These are phyloP conservation scores for Blepharisma undulans DNA, from an alignment of 169 alveolate species.

Conservation along the genomic window DNA sequence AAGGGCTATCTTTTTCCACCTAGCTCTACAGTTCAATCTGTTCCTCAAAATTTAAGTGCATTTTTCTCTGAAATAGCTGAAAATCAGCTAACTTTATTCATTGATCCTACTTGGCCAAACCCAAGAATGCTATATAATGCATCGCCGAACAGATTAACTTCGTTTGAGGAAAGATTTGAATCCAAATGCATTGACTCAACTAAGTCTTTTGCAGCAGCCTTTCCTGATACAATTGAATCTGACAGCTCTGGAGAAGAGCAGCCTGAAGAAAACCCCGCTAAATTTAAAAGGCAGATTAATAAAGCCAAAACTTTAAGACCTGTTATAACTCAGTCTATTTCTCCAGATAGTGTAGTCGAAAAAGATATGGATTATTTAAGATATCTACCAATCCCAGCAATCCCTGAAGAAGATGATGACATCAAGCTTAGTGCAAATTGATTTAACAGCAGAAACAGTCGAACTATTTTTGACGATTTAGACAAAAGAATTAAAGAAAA, in stretches of 20 bases:
- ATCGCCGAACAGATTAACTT: constrained; percentile 5
- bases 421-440: background rate
- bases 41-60: background rate
- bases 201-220: constrained; percentile 29
- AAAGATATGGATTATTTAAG: background rate
- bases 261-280: background rate
- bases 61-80: background rate
- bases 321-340: background rate
- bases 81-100: background rate
- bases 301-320: background rate
- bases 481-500: background rate
- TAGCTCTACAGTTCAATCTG: background rate
- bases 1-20: constrained; percentile 33
- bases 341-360: background rate
- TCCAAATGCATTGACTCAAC: background rate
- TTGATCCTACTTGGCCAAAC: constrained; percentile 30
- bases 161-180: constrained; percentile 27
- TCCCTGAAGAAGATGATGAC: background rate
- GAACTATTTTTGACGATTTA: background rate
- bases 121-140: constrained; percentile 37
- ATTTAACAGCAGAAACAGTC: background rate
- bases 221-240: constrained; percentile 1
- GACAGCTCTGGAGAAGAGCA: background rate
- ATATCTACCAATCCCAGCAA: background rate
- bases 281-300: background rate